Conservation (phyloP, 2,329 filamentous ascomycete genomes). For the Talaromyces verruculosus region DNA sequence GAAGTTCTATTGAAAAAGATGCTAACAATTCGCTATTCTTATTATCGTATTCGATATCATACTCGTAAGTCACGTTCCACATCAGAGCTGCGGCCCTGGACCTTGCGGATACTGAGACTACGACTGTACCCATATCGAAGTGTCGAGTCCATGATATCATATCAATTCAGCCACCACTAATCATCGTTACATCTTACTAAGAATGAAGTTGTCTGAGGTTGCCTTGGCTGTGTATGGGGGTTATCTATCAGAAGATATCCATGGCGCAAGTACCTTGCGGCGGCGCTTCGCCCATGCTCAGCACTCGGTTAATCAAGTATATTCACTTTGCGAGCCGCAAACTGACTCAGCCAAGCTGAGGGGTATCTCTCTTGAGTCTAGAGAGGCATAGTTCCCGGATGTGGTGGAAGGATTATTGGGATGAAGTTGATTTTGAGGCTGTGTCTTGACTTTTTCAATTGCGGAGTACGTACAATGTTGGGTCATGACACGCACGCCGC, state of each 20-base stretch:
- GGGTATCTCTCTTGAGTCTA: neutral
- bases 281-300: neutral
- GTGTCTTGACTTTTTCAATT: neutral
- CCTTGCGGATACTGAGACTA: neutral
- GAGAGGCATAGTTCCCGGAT: neutral
- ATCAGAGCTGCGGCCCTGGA: neutral
- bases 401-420: neutral
- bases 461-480: neutral
- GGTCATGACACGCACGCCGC: neutral
- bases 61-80: neutral
- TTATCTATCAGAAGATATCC: neutral
- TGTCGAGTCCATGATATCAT: neutral
- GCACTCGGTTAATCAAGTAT: neutral
- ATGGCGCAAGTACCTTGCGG: neutral
- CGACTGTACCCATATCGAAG: neutral
- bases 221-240: neutral
- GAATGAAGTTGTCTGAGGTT: neutral
- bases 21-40: too few species aligned
- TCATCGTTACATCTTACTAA: neutral
- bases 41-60: neutral
- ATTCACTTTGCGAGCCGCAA: neutral
- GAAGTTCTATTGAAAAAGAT: too few species aligned
- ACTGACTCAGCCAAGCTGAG: constrained; percentile 1
- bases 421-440: constrained; percentile 4
- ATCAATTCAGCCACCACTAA: neutral